A percentile compares a stretch with the other conserved stretches of the same genome.
Evolutionary conservation across 257 asterid species (phyloP).

Genomic region (Asclepias syriaca): DNA sequence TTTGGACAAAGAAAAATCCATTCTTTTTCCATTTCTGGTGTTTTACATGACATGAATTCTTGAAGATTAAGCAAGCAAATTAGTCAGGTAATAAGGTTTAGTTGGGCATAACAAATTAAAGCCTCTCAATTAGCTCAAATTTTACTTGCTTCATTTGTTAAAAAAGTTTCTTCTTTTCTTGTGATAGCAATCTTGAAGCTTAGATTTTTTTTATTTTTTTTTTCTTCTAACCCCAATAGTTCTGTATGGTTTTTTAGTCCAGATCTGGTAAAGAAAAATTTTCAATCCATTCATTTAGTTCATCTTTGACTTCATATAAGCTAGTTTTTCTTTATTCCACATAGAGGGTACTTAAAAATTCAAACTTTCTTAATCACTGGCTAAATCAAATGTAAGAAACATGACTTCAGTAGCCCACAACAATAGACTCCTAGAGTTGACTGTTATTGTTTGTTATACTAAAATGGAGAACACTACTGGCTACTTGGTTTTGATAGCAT

Average conservation of each 20-base stretch:
- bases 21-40: neutral
- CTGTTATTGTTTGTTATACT: neutral
- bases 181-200: neutral
- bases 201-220: neutral
- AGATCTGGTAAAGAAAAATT: neutral
- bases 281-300: neutral
- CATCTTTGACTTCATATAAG: neutral
- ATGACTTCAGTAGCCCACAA: neutral
- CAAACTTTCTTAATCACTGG: slow-evolving; percentile 13
- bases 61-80: neutral
- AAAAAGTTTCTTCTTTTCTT: neutral
- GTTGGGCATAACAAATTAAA: neutral
- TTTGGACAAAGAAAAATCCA: neutral
- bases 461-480: neutral
- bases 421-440: neutral
- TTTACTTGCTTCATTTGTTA: neutral
- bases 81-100: neutral
- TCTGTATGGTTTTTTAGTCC: neutral
- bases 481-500: neutral
- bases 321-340: neutral
- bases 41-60: neutral
- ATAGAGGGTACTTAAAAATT: neutral
- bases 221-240: neutral
- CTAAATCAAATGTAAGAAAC: slow-evolving; percentile 3
- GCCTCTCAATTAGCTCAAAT: neutral